A percentile compares a stretch with the other conserved stretches of the same genome.
These are phyloP conservation scores for Lunularia cruciata DNA, from an alignment of 225 moss, liverwort and hornwort genomes.

Conservation along the genomic window DNA sequence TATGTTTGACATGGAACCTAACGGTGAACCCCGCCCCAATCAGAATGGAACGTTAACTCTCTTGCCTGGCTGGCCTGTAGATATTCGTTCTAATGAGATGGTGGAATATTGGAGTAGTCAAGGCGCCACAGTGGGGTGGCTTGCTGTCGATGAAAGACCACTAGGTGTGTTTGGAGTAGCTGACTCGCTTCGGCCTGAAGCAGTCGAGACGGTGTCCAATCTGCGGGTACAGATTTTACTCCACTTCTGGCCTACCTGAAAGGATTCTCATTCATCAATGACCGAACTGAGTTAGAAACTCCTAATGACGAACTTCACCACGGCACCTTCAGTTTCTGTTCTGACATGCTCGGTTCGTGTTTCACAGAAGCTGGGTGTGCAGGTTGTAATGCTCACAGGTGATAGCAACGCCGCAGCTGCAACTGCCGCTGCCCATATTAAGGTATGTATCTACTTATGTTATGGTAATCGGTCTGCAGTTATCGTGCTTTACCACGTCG, in stretches of 20 bases:
- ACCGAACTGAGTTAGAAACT: no score
- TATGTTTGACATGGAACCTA: no score
- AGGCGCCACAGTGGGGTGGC: conserved; percentile 88
- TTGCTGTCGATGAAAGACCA: conserved; percentile 61
- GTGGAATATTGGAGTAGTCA: conserved; percentile 62
- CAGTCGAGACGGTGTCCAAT: conserved; percentile 62
- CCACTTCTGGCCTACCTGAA: not conserved
- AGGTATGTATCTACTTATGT: conserved; percentile 45
- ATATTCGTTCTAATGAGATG: conserved; percentile 7
- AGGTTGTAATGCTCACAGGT: conserved; percentile 86
- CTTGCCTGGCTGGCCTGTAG: not conserved
- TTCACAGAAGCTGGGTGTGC: conserved; percentile 68
- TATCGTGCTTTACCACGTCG: no score
- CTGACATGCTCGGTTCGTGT: conserved; percentile 4
- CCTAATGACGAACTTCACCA: no score
- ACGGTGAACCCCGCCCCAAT: no score
- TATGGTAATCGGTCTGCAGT: no score
- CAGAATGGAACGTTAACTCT: not conserved
- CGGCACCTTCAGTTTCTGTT: not conserved
- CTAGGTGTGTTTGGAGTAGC: conserved; percentile 79
- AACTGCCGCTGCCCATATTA: conserved; percentile 49
- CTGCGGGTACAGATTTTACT: conserved; percentile 73
- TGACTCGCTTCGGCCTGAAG: conserved; percentile 78
- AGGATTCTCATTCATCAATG: not conserved
- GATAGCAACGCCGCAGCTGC: conserved; percentile 74